Base-by-base conservation (phyloP, 1,139 yeast genomes). In the Candida smagusa region DNA sequence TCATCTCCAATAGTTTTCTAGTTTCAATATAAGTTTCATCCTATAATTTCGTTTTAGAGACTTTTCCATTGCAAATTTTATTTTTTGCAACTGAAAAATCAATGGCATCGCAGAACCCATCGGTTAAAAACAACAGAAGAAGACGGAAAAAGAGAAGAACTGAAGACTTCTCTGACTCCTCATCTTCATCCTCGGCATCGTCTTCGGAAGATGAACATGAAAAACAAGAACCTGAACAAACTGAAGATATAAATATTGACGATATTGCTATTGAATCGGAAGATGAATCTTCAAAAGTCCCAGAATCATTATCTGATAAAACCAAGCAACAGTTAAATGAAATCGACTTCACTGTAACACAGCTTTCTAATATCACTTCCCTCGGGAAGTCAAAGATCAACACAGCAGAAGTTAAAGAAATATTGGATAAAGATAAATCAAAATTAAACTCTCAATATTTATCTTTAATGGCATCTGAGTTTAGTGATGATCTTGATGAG, bases 61-160 rank as follows among this genome's bases (percentile, higher is more conserved):
- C 19, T 16, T 16, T 16, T 16, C 19, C 19, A 16, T n/a, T 16
- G 19, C 19, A 16, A 16, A 16, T 16, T 16, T 16, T 16, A 16
- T 16, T 16, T 16, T 16, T 16, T 16, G 19, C 19, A 16, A 16
- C 19, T 16, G 19, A 16, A 16, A 16, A 16, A 16, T 16, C 29
- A 16, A 34, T 30, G 35, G 44, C 44, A n/a, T 43, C 47, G n/a
- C 46, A 42, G 41, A 42, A 43, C 30, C 45, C 43, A 22, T 35
- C 22, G 30, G 31, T 35, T 26, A 11, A 30, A 9, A 38, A 51
- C 37, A 48, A 53, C 42, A 63, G 72, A 39, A 62, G 75, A 54
- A 74, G 84, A 47, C 68, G 83, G 55, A 83, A 83, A 73, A 83
- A 81, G 77, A 81, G 89, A 77, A 82, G 90, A 79, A 83, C 90